Evolutionary conservation across 768 basidiomycete species (phyloP).

Genomic region (Dioszegia hungarica): DNA sequence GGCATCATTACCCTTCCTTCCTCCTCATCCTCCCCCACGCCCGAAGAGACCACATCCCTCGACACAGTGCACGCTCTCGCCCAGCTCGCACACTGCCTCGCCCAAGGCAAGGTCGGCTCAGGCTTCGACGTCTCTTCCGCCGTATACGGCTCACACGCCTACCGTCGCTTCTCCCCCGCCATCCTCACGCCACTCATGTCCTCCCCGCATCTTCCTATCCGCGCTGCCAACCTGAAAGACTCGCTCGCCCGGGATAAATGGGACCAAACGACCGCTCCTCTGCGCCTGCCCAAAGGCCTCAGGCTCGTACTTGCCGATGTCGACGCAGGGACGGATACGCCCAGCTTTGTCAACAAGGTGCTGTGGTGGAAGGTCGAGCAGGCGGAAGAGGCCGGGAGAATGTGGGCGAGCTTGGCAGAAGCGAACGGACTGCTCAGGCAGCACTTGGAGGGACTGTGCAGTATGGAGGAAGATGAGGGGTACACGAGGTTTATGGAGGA

Average conservation of each 20-base stretch:
- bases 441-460: slow-evolving; percentile 16
- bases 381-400: slow-evolving; percentile 51
- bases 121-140: slow-evolving; percentile 96
- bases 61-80: slow-evolving; percentile 80
- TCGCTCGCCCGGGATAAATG: slow-evolving; percentile 53
- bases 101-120: slow-evolving; percentile 96
- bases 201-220: slow-evolving; percentile 1
- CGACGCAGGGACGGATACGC: slow-evolving; percentile 92
- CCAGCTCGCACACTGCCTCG: slow-evolving; percentile 90
- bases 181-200: slow-evolving; percentile 44
- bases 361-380: slow-evolving; percentile 68
- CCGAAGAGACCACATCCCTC: slow-evolving; percentile 49
- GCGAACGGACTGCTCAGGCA: slow-evolving; percentile 24
- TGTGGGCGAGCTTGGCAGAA: slow-evolving; percentile 24
- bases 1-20: slow-evolving; percentile 54
- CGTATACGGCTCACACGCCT: slow-evolving; percentile 89
- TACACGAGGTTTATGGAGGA: slow-evolving; percentile 12
- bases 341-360: slow-evolving; percentile 85
- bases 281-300: slow-evolving; percentile 76
- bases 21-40: slow-evolving; percentile 42
- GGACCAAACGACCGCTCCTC: slow-evolving; percentile 66
- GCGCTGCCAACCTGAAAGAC: slow-evolving; percentile 1
- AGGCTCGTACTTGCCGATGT: slow-evolving; percentile 90
- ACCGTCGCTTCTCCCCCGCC: slow-evolving; percentile 64
- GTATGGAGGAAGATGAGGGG: slow-evolving; percentile 15